Evolutionary conservation across 2,329 filamentous ascomycete genomes (phyloP).

Genomic region (Chalaropsis ovoidea): DNA sequence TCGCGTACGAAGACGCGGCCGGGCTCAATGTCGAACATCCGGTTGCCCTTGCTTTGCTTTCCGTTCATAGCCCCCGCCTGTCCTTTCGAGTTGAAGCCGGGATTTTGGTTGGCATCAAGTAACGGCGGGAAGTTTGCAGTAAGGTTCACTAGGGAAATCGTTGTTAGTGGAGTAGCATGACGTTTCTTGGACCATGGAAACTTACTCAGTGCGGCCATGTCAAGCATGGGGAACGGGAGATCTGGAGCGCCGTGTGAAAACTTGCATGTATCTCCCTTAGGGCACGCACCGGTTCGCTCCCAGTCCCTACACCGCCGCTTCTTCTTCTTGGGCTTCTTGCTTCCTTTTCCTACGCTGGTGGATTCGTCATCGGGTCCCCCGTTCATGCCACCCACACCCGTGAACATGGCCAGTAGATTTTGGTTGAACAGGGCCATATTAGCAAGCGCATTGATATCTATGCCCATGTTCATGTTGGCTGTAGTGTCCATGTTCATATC

Average conservation of each 20-base stretch:
- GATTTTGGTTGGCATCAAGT: slow-evolving; percentile 28
- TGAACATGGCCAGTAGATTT: slow-evolving; percentile 22
- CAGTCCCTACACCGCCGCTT: slow-evolving; percentile 22
- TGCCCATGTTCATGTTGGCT: slow-evolving; percentile 16
- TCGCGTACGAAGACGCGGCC: slow-evolving; percentile 65
- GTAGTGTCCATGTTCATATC: background rate
- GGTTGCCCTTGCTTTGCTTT: slow-evolving; percentile 48
- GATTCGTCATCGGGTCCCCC: background rate
- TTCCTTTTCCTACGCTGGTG: slow-evolving; percentile 7
- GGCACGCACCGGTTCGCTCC: slow-evolving; percentile 15
- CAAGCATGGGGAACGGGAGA: slow-evolving; percentile 7
- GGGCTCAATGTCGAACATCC: slow-evolving; percentile 51
- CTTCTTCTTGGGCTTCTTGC: slow-evolving; percentile 19
- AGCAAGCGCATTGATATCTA: slow-evolving; percentile 21
- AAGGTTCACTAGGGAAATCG: background rate
- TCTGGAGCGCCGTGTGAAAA: slow-evolving; percentile 11
- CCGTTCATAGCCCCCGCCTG: slow-evolving; percentile 32
- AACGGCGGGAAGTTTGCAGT: background rate
- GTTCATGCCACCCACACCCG: slow-evolving; percentile 3
- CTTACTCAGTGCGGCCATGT: slow-evolving; percentile 21
- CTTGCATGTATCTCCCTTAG: slow-evolving; percentile 19
- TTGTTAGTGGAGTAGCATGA: background rate
- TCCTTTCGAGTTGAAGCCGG: slow-evolving; percentile 27
- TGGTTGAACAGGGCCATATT: slow-evolving; percentile 24
- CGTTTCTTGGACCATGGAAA: background rate